phyloP scores from a whole-genome alignment of 2,329 filamentous ascomycete genomes.

The Ophiostoma ulmi region DNA sequence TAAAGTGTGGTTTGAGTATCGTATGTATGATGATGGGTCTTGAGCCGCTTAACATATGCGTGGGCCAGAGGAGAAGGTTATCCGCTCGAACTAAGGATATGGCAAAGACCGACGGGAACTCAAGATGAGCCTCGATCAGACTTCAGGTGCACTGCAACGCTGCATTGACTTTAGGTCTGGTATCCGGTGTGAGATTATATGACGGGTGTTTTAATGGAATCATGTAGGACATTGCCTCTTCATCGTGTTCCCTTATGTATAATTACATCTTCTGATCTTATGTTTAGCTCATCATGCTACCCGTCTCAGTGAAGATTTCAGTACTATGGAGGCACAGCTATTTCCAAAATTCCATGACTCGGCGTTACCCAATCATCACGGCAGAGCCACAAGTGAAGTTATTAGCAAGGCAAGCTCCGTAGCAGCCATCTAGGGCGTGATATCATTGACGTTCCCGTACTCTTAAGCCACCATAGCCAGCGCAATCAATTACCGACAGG shows the following conservation, averaged over 20 bases:
- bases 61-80: not conserved
- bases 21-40: not conserved
- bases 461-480: not conserved
- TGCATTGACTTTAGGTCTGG: not conserved
- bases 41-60: not conserved
- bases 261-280: not conserved
- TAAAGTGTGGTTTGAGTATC: not conserved
- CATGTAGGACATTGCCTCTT: not conserved
- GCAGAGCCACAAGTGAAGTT: not conserved
- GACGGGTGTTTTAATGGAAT: not conserved
- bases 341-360: not conserved
- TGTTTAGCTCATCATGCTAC: not conserved
- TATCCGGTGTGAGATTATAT: not conserved
- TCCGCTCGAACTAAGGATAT: not conserved
- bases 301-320: not conserved
- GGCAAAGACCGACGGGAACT: not conserved
- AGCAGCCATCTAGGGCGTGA: not conserved
- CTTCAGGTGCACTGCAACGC: not conserved
- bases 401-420: not conserved
- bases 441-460: constrained; percentile 2
- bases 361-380: not conserved
- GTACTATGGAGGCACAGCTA: not conserved
- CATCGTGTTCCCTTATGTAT: not conserved
- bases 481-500: not conserved
- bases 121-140: not conserved